Percentiles rank a stretch among this genome's conserved stretches.
Evolutionary conservation across 2,329 filamentous ascomycete genomes (phyloP).

Genomic region (Aspergillus neotritici): DNA sequence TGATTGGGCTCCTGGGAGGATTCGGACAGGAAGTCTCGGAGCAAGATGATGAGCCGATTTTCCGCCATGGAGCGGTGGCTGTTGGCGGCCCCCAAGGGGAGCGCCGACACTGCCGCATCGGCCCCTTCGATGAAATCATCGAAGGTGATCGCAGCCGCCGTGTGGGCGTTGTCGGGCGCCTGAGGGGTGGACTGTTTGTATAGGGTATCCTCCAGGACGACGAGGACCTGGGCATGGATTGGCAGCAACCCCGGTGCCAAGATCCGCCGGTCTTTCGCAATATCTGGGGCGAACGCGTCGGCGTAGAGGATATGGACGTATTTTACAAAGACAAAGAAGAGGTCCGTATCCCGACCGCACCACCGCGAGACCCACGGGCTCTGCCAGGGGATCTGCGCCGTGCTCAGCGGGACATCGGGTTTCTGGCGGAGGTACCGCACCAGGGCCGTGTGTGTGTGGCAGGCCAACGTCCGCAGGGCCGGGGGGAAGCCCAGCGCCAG

Average conservation of each 20-base stretch:
- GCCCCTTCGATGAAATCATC: slow-evolving; percentile 60
- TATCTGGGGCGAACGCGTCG: slow-evolving; percentile 59
- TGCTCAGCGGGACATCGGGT: slow-evolving; percentile 61
- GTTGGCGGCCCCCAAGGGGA: slow-evolving; percentile 62
- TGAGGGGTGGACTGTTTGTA: slow-evolving; percentile 60
- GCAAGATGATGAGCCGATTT: slow-evolving; percentile 73
- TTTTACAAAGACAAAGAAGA: slow-evolving; percentile 89
- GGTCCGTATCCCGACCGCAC: slow-evolving; percentile 79
- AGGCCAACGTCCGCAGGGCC: slow-evolving; percentile 55
- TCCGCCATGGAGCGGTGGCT: slow-evolving; percentile 78
- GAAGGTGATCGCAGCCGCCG: slow-evolving; percentile 54
- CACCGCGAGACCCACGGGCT: slow-evolving; percentile 80
- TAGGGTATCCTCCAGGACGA: slow-evolving; percentile 74
- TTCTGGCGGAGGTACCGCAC: slow-evolving; percentile 59
- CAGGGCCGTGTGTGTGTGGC: slow-evolving; percentile 57
- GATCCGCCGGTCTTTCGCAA: slow-evolving; percentile 51
- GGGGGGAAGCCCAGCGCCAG: slow-evolving; percentile 67
- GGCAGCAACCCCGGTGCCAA: slow-evolving; percentile 72
- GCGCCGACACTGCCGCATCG: slow-evolving; percentile 61
- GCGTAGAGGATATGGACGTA: slow-evolving; percentile 75
- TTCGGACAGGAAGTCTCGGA: slow-evolving; percentile 72
- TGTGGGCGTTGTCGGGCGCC: slow-evolving; percentile 41
- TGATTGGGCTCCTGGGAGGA: slow-evolving; percentile 48
- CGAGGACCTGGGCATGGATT: slow-evolving; percentile 74
- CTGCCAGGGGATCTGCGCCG: slow-evolving; percentile 73